These are phyloP conservation scores for Poa annua DNA, from an alignment of 176 grass and related monocot genomes.

Conservation along the genomic window DNA sequence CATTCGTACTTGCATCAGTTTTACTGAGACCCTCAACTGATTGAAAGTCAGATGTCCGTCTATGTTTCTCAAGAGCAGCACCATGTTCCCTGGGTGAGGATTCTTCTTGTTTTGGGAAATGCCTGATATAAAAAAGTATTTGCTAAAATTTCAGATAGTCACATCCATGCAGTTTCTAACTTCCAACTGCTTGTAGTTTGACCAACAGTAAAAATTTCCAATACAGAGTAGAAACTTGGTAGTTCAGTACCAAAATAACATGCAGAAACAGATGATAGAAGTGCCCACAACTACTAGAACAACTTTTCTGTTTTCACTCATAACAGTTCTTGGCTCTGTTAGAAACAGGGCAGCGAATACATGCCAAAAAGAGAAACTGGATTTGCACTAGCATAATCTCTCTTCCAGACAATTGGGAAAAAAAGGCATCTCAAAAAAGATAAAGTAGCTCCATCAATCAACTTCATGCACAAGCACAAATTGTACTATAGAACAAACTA, in stretches of 20 bases:
- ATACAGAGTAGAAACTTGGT: background rate
- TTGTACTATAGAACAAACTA: background rate
- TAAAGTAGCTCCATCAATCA: background rate
- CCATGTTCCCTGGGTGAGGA: conserved; percentile 36
- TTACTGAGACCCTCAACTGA: conserved; percentile 35
- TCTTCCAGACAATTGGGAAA: background rate
- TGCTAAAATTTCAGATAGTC: background rate
- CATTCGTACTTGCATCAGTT: conserved; percentile 3
- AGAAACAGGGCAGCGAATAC: conserved; percentile 14
- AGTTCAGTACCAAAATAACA: background rate
- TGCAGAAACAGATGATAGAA: conserved; percentile 10
- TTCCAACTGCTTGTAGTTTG: background rate
- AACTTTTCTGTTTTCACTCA: conserved; percentile 24
- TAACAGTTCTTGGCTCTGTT: background rate
- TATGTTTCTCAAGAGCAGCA: conserved; percentile 29
- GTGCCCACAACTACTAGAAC: background rate
- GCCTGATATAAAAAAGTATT: conserved; percentile 39
- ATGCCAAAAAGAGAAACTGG: background rate
- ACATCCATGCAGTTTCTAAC: background rate
- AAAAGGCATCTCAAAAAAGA: background rate
- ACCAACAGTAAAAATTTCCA: background rate
- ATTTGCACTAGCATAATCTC: background rate
- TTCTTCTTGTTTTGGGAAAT: conserved; percentile 42
- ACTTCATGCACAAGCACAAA: background rate
- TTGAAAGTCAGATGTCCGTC: conserved; percentile 24